Base-by-base conservation (phyloP, 805 yeast genomes). In the Lipomyces kockii region DNA sequence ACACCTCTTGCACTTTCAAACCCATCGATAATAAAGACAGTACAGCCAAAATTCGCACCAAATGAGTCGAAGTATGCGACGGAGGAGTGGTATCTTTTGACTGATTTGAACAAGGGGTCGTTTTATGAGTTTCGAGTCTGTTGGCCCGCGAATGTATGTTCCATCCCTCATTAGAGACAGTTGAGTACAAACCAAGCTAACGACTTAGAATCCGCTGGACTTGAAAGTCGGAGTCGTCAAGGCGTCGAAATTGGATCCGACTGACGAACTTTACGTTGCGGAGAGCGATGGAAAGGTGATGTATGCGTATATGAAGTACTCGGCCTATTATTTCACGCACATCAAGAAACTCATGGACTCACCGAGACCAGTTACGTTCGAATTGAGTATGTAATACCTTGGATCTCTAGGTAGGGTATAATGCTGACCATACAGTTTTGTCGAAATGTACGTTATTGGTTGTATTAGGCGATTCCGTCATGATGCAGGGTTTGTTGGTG, bases 61-160 rank as follows among this genome's bases (percentile, higher is more conserved):
- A 34, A 37, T 49, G 67, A 63, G 20, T 25, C 63, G 12, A 22
- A n/a, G 29, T 69, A 60, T 49, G 71, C 67, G 29, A 34, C 67
- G 7, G 70, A 69, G 52, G 70, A 69, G 25, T 69, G 60, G 22
- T 69, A 68, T 35, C 58, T 63, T 17, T 55, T 69, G 35, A 58
- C 65, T 11, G 72, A 63, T 58, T 22, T 69, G 22, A 12, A 14
- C 8, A 67, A 69, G 63, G 65, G 72, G 8, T 67, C 72, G 20
- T 66, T 69, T 34, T 69, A 69, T 57, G 72, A 69, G 61, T 69
- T 69, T 55, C 63, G 72, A 11, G 72, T 69, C n/a, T 69, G 72
- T 64, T 69, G 72, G 72, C 71, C 72, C 17, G 72, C 72, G 14
- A 64, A 60, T 25, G 72, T 69, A 46, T 9, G 70, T 29, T n/a